Percentiles rank a stretch among this genome's conserved stretches.
Conservation (phyloP, 192 early-diverging fungal genomes). For the Gonapodya prolifera region DNA sequence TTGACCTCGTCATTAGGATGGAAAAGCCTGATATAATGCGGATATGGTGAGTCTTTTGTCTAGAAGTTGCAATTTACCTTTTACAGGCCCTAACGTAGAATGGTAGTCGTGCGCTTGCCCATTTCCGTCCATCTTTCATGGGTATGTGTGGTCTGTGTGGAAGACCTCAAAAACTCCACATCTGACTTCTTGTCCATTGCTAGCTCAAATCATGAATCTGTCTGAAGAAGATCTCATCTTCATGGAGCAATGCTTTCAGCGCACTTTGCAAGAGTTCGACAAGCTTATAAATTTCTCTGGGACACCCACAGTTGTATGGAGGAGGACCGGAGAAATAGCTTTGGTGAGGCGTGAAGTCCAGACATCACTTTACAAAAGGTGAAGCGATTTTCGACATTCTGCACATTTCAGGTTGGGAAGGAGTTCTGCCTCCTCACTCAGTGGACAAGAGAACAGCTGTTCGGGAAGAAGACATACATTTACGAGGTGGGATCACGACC, state of each 20-base stretch:
- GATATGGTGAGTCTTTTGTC: constrained; percentile 34
- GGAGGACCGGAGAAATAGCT: constrained; percentile 89
- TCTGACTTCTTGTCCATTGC: neutral
- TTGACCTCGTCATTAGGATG: constrained; percentile 43
- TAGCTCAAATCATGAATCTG: constrained; percentile 80
- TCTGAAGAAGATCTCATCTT: constrained; percentile 88
- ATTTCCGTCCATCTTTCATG: constrained; percentile 86
- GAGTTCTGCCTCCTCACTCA: constrained; percentile 89
- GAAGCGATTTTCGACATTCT: neutral
- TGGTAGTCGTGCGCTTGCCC: constrained; percentile 53
- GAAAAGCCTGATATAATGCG: constrained; percentile 74
- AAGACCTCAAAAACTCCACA: neutral
- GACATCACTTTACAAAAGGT: neutral
- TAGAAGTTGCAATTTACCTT: too few relatives aligned
- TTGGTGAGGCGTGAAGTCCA: constrained; percentile 45
- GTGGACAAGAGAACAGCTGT: constrained; percentile 74
- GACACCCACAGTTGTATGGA: constrained; percentile 93
- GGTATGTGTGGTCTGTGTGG: neutral
- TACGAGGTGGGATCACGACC: constrained; percentile 40
- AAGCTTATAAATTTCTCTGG: constrained; percentile 91
- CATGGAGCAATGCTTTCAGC: constrained; percentile 93
- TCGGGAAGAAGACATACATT: constrained; percentile 67
- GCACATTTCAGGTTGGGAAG: constrained; percentile 43
- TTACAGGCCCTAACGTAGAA: neutral
- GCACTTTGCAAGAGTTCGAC: constrained; percentile 88